A percentile compares a stretch with the other conserved stretches of the same genome.
phyloP scores from a whole-genome alignment of 179 eudicot genomes.

The Corrigiola litoralis region DNA sequence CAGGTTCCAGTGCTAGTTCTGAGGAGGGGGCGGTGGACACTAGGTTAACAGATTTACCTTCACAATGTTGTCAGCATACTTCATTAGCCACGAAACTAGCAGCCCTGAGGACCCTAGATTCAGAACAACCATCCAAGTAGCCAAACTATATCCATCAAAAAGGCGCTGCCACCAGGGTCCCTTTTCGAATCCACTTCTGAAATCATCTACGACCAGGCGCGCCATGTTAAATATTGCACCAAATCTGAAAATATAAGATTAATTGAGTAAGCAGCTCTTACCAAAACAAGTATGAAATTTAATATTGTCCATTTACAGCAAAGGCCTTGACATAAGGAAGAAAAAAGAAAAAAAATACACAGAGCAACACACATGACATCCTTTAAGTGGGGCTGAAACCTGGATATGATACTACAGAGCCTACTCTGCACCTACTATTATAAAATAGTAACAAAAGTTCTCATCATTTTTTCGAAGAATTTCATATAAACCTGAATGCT shows the following conservation, averaged over 20 bases:
- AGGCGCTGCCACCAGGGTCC: constrained; percentile 94
- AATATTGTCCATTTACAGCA: no score
- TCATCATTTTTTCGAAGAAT: no score
- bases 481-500: no score
- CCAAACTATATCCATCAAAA: constrained; percentile 71
- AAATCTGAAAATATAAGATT: constrained; percentile 43
- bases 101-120: constrained; percentile 94
- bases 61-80: constrained; percentile 89
- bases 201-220: constrained; percentile 69
- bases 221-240: constrained; percentile 89
- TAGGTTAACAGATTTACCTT: constrained; percentile 43
- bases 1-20: no score
- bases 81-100: constrained; percentile 95
- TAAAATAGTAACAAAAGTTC: no score
- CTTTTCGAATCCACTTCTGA: constrained; percentile 71
- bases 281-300: no score
- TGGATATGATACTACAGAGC: no score
- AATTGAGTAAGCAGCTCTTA: neutral
- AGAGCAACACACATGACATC: neutral
- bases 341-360: neutral
- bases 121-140: constrained; percentile 91
- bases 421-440: no score
- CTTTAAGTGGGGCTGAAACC: no score
- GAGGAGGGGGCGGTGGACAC: no score
- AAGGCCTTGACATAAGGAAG: neutral